phyloP scores from a whole-genome alignment of 2,329 filamentous ascomycete species.

The Fusarium poae region DNA sequence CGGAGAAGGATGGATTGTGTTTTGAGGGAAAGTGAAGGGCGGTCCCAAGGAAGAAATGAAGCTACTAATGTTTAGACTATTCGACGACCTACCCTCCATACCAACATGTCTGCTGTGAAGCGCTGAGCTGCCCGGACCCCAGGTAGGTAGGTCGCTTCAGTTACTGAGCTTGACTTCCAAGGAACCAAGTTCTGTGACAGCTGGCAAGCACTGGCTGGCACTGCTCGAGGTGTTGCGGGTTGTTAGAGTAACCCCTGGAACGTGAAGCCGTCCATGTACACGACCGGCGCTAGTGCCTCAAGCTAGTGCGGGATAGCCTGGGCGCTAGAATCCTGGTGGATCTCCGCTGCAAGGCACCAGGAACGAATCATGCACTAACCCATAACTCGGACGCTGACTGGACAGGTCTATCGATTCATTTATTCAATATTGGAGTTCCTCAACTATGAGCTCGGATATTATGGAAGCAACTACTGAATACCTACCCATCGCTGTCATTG shows the following conservation, averaged over 20 bases:
- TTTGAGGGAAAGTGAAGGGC: constrained; percentile 37
- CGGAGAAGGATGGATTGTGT: constrained; percentile 12
- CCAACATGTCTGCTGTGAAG: not conserved
- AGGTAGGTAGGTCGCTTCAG: not conserved
- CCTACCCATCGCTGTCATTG: not conserved
- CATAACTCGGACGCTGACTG: constrained; percentile 6
- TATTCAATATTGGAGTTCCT: constrained; percentile 25
- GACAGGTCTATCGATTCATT: not conserved
- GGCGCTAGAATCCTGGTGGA: constrained; percentile 34
- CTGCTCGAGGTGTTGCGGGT: constrained; percentile 7
- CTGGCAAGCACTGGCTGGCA: constrained; percentile 30
- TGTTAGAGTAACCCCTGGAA: constrained; percentile 38
- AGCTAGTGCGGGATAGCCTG: constrained; percentile 19
- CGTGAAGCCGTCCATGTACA: not conserved
- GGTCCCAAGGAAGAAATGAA: constrained; percentile 43
- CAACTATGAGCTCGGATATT: not conserved
- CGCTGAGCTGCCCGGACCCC: constrained; percentile 24
- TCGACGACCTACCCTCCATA: not conserved
- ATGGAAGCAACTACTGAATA: not conserved
- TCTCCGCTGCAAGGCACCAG: constrained; percentile 42
- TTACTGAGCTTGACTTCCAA: not conserved
- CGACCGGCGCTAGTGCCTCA: constrained; percentile 30
- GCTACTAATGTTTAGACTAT: constrained; percentile 45
- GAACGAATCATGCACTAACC: constrained; percentile 33
- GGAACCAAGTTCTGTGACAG: constrained; percentile 7